Percentiles rank a stretch among this genome's conserved stretches.
Conservation (phyloP, 352 stramenopile species). For the Pythium oligandrum region DNA sequence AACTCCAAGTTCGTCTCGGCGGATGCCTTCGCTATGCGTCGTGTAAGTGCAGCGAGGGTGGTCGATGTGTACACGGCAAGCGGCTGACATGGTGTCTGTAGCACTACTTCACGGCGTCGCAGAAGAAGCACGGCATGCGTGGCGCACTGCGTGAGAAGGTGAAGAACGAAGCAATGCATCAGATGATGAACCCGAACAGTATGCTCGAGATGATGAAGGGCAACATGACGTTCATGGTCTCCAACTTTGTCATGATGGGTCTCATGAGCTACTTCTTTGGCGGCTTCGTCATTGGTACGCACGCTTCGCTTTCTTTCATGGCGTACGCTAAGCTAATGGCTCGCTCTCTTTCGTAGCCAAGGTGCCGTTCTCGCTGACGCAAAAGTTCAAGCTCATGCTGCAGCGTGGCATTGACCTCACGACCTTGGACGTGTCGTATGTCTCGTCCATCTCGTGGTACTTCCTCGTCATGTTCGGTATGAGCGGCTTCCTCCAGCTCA, state of each 20-base stretch:
- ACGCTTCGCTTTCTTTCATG: constrained; percentile 3
- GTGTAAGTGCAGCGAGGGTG: constrained; percentile 25
- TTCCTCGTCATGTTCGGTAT: constrained; percentile 99
- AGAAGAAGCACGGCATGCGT: constrained; percentile 86
- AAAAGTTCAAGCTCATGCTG: constrained; percentile 98
- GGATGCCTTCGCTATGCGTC: constrained; percentile 87
- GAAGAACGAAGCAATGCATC: constrained; percentile 88
- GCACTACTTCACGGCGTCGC: constrained; percentile 85
- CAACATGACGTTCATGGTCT: constrained; percentile 98
- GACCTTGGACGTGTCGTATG: constrained; percentile 97
- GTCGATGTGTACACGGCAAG: constrained; percentile 1
- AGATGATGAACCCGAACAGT: constrained; percentile 94
- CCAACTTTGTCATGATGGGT: constrained; percentile 99
- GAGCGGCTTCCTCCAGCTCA: constrained; percentile 94
- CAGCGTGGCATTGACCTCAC: constrained; percentile 95
- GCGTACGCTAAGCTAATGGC: not conserved
- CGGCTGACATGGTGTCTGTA: constrained; percentile 9
- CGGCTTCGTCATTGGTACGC: constrained; percentile 93
- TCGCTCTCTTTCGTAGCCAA: constrained; percentile 69
- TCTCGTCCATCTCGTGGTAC: constrained; percentile 97
- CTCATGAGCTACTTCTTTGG: constrained; percentile 98
- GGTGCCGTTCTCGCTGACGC: constrained; percentile 97
- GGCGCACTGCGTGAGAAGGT: constrained; percentile 84
- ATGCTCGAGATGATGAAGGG: constrained; percentile 99
- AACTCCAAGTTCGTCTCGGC: constrained; percentile 88